Evolutionary conservation across 345 rosid species (phyloP).

Genomic region (Salix suchowensis): DNA sequence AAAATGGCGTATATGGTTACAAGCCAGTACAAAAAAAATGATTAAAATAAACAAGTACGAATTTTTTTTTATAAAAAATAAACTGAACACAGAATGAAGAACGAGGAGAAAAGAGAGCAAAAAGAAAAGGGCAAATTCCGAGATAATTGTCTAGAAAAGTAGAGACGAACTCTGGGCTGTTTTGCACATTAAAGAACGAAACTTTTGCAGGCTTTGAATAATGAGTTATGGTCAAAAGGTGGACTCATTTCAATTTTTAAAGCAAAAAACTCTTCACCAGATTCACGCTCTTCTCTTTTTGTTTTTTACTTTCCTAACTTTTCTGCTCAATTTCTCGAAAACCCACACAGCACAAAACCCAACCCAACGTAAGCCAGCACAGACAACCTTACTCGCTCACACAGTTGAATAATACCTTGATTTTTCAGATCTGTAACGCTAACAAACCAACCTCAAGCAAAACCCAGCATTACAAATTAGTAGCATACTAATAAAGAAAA

Average conservation of each 20-base stretch:
- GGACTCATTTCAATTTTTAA: conserved; percentile 8
- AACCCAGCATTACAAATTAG: neutral
- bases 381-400: neutral
- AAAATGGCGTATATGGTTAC: neutral
- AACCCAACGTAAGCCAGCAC: neutral
- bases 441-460: neutral
- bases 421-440: conserved; percentile 18
- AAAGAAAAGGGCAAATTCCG: conserved; percentile 33
- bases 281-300: conserved; percentile 32
- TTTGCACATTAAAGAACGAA: conserved; percentile 34
- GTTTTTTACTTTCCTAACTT: conserved; percentile 27
- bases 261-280: conserved; percentile 5
- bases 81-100: conserved; percentile 31
- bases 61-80: neutral
- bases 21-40: conserved; percentile 16
- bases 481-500: neutral
- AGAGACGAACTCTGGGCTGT: conserved; percentile 29
- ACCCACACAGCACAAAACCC: neutral
- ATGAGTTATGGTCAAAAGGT: conserved; percentile 32
- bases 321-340: conserved; percentile 9
- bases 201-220: conserved; percentile 36
- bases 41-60: conserved; percentile 11
- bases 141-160: conserved; percentile 50
- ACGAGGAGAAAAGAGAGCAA: conserved; percentile 16
- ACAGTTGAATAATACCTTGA: neutral